Evolutionary conservation across 345 rosid genomes (phyloP).

Genomic region (Populus ilicifolia): DNA sequence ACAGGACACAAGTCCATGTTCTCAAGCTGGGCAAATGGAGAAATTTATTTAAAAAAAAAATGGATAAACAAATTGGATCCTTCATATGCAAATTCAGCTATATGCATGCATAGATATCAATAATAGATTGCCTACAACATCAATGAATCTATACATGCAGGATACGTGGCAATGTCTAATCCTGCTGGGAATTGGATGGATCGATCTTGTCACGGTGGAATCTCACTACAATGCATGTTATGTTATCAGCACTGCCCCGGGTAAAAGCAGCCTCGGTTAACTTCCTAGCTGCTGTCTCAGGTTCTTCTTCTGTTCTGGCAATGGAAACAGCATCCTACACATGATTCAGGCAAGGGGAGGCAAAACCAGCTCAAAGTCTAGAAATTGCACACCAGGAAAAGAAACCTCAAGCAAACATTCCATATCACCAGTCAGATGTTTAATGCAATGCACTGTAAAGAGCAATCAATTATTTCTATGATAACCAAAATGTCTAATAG

Average conservation of each 20-base stretch:
- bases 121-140: conserved; percentile 2
- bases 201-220: conserved; percentile 53
- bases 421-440: neutral
- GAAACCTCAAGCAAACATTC: neutral
- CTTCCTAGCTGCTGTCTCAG: conserved; percentile 80
- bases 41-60: conserved; percentile 15
- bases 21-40: neutral
- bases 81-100: conserved; percentile 30
- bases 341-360: neutral
- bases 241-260: conserved; percentile 93
- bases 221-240: conserved; percentile 90
- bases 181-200: conserved; percentile 22
- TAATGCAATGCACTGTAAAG: neutral
- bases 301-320: conserved; percentile 72
- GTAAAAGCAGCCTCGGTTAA: conserved; percentile 75
- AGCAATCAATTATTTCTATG: neutral
- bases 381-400: neutral
- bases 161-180: conserved; percentile 13
- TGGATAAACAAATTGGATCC: conserved; percentile 39
- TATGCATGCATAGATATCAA: conserved; percentile 24
- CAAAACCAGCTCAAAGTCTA: neutral
- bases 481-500: neutral
- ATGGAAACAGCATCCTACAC: conserved; percentile 78
- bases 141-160: conserved; percentile 25
- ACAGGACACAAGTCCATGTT: neutral